A percentile compares a stretch with the other conserved stretches of the same genome.
Evolutionary conservation across 495 filamentous ascomycete species (phyloP).

Genomic region (Monascus purpureus): DNA sequence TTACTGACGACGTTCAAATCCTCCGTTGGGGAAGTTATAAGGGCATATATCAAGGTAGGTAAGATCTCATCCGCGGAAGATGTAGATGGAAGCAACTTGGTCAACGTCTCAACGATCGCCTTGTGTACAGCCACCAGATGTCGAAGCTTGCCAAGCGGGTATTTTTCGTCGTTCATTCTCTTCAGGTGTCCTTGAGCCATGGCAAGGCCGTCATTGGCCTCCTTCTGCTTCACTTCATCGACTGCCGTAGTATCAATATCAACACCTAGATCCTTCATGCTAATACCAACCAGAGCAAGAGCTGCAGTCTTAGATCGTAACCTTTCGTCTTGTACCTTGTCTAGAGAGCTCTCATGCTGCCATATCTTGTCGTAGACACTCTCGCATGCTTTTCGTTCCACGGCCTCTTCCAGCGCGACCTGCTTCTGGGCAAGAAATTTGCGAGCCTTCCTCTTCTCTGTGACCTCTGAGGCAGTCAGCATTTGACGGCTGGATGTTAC

Average conservation of each 20-base stretch:
- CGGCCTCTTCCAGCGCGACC: slow-evolving; percentile 72
- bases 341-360: slow-evolving; percentile 80
- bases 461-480: slow-evolving; percentile 77
- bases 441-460: slow-evolving; percentile 61
- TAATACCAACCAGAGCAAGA: slow-evolving; percentile 77
- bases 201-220: slow-evolving; percentile 59
- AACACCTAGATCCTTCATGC: slow-evolving; percentile 71
- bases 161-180: slow-evolving; percentile 75
- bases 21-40: slow-evolving; percentile 81
- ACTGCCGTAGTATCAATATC: slow-evolving; percentile 44
- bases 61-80: slow-evolving; percentile 95
- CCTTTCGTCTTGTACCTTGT: slow-evolving; percentile 92
- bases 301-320: slow-evolving; percentile 89
- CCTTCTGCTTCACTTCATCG: slow-evolving; percentile 47
- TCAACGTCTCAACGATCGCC: slow-evolving; percentile 80
- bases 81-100: slow-evolving; percentile 60
- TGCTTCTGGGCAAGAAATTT: slow-evolving; percentile 64
- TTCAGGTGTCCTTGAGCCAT: slow-evolving; percentile 58
- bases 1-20: slow-evolving; percentile 86
- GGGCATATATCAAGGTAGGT: slow-evolving; percentile 86
- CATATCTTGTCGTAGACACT: slow-evolving; percentile 76
- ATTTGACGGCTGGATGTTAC: slow-evolving; percentile 59
- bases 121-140: slow-evolving; percentile 83
- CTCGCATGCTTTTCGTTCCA: slow-evolving; percentile 80
- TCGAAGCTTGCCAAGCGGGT: slow-evolving; percentile 82